A percentile compares a stretch with the other conserved stretches of the same genome.
Evolutionary conservation across 1,284 basidiomycete genomes (phyloP).

Genomic region (Tilletia indica): DNA sequence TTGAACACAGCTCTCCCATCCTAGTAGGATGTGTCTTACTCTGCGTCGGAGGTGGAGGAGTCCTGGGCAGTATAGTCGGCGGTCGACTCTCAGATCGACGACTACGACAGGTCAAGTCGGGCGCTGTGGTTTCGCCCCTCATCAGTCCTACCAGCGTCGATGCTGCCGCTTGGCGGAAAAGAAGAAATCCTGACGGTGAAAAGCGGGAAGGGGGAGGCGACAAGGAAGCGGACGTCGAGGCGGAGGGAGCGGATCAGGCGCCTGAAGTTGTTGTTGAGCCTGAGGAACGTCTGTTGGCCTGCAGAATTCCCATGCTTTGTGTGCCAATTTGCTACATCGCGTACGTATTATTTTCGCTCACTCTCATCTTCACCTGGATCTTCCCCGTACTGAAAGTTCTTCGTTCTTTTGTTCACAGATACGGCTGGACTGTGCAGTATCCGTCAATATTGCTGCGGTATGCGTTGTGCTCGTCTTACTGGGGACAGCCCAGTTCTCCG

Average conservation of each 20-base stretch:
- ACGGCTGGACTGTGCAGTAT: conserved; percentile 74
- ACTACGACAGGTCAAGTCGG: conserved; percentile 61
- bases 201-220: neutral
- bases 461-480: conserved; percentile 33
- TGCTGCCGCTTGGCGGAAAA: conserved; percentile 13
- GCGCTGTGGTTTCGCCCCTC: neutral
- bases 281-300: neutral
- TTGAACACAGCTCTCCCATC: conserved; percentile 18
- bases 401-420: conserved; percentile 51
- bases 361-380: too few species aligned
- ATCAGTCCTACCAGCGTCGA: conserved; percentile 16
- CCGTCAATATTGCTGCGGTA: conserved; percentile 53
- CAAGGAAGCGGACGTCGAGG: neutral
- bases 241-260: neutral
- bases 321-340: conserved; percentile 16
- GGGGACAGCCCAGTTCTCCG: conserved; percentile 61
- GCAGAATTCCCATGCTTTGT: neutral
- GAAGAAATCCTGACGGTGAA: neutral
- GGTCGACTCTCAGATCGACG: conserved; percentile 74
- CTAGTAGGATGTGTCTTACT: conserved; percentile 28
- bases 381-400: too few species aligned
- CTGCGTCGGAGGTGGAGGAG: conserved; percentile 60
- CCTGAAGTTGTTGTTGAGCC: neutral
- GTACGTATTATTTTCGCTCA: conserved; percentile 24
- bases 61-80: conserved; percentile 71